These are phyloP conservation scores for Saturnispora mendoncae DNA, from an alignment of 805 yeast genomes.

Conservation along the genomic window DNA sequence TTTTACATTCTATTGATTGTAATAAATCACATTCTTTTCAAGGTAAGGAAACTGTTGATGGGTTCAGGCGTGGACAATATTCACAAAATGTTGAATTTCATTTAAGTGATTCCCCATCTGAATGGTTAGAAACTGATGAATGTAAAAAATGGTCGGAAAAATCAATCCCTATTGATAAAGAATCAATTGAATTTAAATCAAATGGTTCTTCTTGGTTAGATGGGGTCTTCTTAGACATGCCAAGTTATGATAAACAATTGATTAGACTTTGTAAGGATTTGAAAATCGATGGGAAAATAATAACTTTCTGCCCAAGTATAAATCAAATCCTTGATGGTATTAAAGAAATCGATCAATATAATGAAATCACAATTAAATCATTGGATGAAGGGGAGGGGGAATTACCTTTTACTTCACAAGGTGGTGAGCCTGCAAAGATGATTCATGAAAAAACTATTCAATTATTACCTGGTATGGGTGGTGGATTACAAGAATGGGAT, in stretches of 20 bases:
- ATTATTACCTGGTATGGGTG: slow-evolving; percentile 40
- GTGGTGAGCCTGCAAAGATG: slow-evolving; percentile 3
- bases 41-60: slow-evolving; percentile 34
- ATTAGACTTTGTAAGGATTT: slow-evolving; percentile 27
- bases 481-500: slow-evolving; percentile 47
- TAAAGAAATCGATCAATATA: slow-evolving; percentile 21
- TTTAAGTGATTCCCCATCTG: slow-evolving; percentile 32
- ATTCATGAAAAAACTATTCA: slow-evolving; percentile 31
- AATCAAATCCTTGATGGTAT: slow-evolving; percentile 38
- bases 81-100: slow-evolving; percentile 38
- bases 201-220: slow-evolving; percentile 27
- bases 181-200: slow-evolving; percentile 16
- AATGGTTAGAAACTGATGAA: slow-evolving; percentile 29
- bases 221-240: slow-evolving; percentile 42
- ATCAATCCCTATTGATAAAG: slow-evolving; percentile 11
- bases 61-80: slow-evolving; percentile 37
- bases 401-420: slow-evolving; percentile 2
- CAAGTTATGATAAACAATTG: slow-evolving; percentile 33
- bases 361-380: slow-evolving; percentile 10
- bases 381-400: neutral
- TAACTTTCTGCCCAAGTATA: slow-evolving; percentile 41
- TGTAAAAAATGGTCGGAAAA: slow-evolving; percentile 20
- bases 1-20: slow-evolving; percentile 39
- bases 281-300: slow-evolving; percentile 34
- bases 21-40: slow-evolving; percentile 32